Evolutionary conservation across 495 filamentous ascomycete genomes (phyloP), one percentile per base, ranked within the genome.

Genomic region (Neurospora intermedia): DNA sequence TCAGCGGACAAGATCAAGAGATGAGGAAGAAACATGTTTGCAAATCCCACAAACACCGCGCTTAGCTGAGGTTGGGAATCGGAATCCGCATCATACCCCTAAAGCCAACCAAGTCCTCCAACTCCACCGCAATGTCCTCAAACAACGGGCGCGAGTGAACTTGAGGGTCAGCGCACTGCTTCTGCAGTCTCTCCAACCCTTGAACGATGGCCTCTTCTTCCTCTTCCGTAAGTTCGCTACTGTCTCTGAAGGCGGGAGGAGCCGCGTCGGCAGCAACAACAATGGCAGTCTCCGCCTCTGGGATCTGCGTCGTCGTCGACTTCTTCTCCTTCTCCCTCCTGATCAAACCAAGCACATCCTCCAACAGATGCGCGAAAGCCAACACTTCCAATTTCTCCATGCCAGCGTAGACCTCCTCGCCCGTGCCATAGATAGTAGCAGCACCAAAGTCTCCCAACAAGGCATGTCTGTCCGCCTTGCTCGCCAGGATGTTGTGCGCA

Each of bases 361-460:
- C 84, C 70, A 84, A 72, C 43, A 87, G 75, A 72, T 83, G 76
- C 20, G 78, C 83, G 74, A 85, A 87, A 13, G 84, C 84, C 71
- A 83, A 76, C 18, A 85, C 82, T 71, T 86, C 84, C 40, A 85
- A 71, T 75, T 72, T 80, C 75, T 86, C 83, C 4, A 85, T 43
- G 40, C 42, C 72, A n/a, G 42, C 45, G 23, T 69, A 73, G 4
- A 45, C 62, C 0, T 54, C 70, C 45, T 70, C 69, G 8, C 69
- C 54, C 11, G 72, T 77, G 40, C 72, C 76, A 70, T 84, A 85
- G n/a, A 85, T 77, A 1, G 84, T 84, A 10, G 83, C 84, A 5
- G 83, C 85, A 4, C 81, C 82, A 70, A 85, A 84, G 42, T 82
- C 82, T 9, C 81, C 82, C 2, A 85, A 75, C 35, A 87, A 71